A percentile compares a stretch with the other conserved stretches of the same genome.
Evolutionary conservation across 805 yeast species (phyloP).

Genomic region (Barnettozyma vustinii): DNA sequence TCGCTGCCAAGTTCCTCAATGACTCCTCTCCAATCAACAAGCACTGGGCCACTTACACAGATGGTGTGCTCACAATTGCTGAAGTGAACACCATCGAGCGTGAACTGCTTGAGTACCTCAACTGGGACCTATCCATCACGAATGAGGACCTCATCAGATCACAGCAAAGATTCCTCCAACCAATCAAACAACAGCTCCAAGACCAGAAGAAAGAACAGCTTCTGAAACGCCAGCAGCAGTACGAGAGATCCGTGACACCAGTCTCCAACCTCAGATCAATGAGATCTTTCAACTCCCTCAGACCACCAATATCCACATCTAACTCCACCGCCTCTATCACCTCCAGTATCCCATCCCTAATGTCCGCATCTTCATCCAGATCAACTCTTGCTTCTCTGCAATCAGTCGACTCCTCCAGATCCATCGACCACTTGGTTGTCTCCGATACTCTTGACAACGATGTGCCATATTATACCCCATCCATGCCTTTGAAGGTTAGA

Average conservation of each 20-base stretch:
- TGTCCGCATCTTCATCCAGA: slow-evolving; percentile 37
- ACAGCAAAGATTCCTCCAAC: slow-evolving; percentile 68
- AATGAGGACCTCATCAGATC: slow-evolving; percentile 65
- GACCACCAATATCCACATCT: background rate
- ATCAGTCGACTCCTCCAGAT: slow-evolving; percentile 18
- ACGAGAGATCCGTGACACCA: slow-evolving; percentile 6
- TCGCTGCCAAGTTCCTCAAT: slow-evolving; percentile 89
- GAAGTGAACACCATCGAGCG: slow-evolving; percentile 92
- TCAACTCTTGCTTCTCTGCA: slow-evolving; percentile 29
- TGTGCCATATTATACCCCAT: slow-evolving; percentile 7
- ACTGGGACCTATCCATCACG: slow-evolving; percentile 77
- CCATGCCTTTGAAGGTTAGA: slow-evolving; percentile 20
- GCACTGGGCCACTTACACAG: slow-evolving; percentile 93
- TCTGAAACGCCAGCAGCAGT: slow-evolving; percentile 21
- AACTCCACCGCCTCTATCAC: slow-evolving; percentile 21
- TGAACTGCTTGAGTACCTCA: slow-evolving; percentile 73
- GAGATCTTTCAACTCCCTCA: slow-evolving; percentile 12
- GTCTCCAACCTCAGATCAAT: slow-evolving; percentile 13
- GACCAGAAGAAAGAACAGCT: slow-evolving; percentile 22
- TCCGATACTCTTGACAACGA: slow-evolving; percentile 7
- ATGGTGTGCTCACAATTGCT: slow-evolving; percentile 66
- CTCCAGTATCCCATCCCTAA: slow-evolving; percentile 33
- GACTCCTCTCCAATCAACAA: slow-evolving; percentile 93
- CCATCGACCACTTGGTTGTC: slow-evolving; percentile 3
- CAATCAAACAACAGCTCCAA: slow-evolving; percentile 48